phyloP scores from a whole-genome alignment of 129 eudicot species.

The Solidago caesia region DNA sequence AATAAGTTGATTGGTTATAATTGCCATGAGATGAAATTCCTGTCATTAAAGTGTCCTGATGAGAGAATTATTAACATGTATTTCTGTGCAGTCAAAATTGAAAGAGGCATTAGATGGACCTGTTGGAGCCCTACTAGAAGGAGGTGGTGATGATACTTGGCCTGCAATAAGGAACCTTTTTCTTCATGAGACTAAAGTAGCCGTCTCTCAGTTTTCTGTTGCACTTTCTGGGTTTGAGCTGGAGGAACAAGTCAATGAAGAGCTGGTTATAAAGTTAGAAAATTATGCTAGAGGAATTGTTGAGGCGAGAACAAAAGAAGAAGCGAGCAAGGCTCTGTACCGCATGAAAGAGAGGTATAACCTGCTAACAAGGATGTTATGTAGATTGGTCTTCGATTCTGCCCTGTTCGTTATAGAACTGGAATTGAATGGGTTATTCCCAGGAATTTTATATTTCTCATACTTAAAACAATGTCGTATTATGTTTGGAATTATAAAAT shows the following conservation, averaged over 20 bases:
- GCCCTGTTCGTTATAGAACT: background rate
- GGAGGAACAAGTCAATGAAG: constrained; percentile 57
- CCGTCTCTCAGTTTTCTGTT: constrained; percentile 59
- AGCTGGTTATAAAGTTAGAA: constrained; percentile 58
- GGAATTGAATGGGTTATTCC: background rate
- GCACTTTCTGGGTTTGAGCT: constrained; percentile 79
- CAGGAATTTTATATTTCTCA: background rate
- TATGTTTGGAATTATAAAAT: background rate
- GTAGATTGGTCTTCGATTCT: too few species aligned
- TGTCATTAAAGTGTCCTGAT: background rate
- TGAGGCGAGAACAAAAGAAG: constrained; percentile 79
- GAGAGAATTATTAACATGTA: background rate
- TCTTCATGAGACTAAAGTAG: constrained; percentile 60
- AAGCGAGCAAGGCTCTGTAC: constrained; percentile 75
- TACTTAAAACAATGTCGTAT: background rate
- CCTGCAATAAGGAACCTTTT: constrained; percentile 79
- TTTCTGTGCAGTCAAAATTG: constrained; percentile 55
- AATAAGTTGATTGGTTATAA: too few species aligned
- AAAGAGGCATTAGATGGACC: constrained; percentile 72
- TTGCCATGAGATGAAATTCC: background rate
- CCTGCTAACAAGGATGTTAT: background rate
- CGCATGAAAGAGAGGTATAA: constrained; percentile 91
- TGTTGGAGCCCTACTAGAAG: constrained; percentile 77
- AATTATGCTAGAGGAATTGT: constrained; percentile 75
- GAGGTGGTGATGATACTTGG: constrained; percentile 90